Conservation (phyloP, 371 early-diverging fungal genomes). For the Coelomomyces lativittatus region DNA sequence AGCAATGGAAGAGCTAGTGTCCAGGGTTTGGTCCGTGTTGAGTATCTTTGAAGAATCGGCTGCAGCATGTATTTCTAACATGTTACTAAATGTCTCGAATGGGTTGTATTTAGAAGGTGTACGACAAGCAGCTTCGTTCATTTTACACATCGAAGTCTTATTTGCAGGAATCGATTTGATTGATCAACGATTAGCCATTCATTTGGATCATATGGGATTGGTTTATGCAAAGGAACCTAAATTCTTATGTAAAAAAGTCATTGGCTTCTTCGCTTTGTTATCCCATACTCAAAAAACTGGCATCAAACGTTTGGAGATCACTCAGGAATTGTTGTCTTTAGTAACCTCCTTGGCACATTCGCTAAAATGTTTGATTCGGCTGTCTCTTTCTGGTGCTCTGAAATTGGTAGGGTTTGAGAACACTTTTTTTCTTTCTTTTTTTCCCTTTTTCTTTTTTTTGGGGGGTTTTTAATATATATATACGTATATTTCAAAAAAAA, state of each 20-base stretch:
- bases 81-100: conserved; percentile 77
- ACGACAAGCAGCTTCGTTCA: conserved; percentile 71
- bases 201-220: conserved; percentile 21
- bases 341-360: conserved; percentile 84
- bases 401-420: conserved; percentile 62
- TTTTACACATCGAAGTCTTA: conserved; percentile 76
- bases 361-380: conserved; percentile 71
- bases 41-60: conserved; percentile 90
- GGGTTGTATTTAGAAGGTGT: conserved; percentile 64
- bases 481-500: too few relatives aligned
- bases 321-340: conserved; percentile 69
- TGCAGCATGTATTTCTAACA: conserved; percentile 88
- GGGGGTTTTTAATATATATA: too few relatives aligned
- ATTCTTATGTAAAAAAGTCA: conserved; percentile 72
- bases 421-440: too few relatives aligned
- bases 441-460: too few relatives aligned
- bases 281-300: conserved; percentile 43
- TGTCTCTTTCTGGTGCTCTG: conserved; percentile 70
- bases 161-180: conserved; percentile 75
- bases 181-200: conserved; percentile 36
- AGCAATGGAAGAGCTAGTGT: conserved; percentile 65
- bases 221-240: conserved; percentile 67
- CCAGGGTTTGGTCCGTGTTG: conserved; percentile 73
- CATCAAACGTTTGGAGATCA: conserved; percentile 40
- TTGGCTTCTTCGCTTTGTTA: conserved; percentile 74